Evolutionary conservation across 495 filamentous ascomycete species (phyloP).

Genomic region (Penicillium ochrochloron): DNA sequence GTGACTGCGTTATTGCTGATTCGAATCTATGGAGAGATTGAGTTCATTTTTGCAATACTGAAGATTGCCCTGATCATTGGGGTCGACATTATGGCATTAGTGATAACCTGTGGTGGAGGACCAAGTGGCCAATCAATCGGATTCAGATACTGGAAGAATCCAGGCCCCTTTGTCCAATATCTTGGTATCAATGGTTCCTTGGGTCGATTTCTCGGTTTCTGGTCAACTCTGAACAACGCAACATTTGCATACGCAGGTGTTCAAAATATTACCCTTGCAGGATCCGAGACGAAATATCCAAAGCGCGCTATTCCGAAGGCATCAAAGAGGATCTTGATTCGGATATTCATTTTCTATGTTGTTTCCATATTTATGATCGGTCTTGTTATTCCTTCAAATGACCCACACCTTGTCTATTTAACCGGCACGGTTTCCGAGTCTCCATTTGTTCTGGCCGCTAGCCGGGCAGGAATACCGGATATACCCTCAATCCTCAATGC

Average conservation of each 20-base stretch:
- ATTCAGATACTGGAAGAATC: constrained; percentile 29
- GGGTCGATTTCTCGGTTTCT: constrained; percentile 52
- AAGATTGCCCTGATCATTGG: constrained; percentile 53
- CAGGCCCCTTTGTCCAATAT: constrained; percentile 32
- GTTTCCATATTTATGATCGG: constrained; percentile 47
- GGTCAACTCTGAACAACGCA: constrained; percentile 59
- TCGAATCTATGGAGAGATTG: constrained; percentile 50
- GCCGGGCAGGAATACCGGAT: constrained; percentile 39
- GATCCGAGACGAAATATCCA: constrained; percentile 47
- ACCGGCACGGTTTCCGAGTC: constrained; percentile 45
- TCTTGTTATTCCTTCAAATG: constrained; percentile 54
- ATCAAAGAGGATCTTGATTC: constrained; percentile 42
- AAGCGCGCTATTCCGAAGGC: constrained; percentile 43
- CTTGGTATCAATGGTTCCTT: constrained; percentile 21
- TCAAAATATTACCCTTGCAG: constrained; percentile 53
- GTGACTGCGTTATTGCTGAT: constrained; percentile 49
- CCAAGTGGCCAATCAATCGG: constrained; percentile 28
- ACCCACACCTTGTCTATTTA: constrained; percentile 45
- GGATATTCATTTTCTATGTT: constrained; percentile 47
- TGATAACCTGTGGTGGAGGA: constrained; percentile 28
- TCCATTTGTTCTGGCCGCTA: constrained; percentile 58
- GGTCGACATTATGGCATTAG: constrained; percentile 52
- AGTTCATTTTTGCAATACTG: constrained; percentile 48
- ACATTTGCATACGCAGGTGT: constrained; percentile 61
- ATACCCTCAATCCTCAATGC: constrained; percentile 57